Base-by-base conservation (phyloP, 73 alveolate species). In the Symbiodinium natans region DNA sequence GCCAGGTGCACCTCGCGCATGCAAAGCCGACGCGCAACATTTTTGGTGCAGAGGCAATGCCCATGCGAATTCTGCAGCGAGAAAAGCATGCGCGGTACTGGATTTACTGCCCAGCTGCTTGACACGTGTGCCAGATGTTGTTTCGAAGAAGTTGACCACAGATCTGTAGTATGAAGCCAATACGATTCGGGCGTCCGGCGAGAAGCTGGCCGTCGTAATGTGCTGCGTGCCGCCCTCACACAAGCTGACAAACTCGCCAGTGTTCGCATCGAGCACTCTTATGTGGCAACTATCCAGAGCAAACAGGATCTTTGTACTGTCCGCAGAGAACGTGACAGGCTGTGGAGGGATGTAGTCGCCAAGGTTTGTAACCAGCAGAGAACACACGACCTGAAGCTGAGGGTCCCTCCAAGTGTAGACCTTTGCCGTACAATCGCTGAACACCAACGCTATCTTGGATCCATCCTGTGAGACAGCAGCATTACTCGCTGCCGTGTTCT, bases 271-370 rank as follows among this genome's bases (percentile, higher is more conserved):
- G 41, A 90, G 41, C 59, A 90, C 54, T 75, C 36, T 90, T 33
- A 90, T 89, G 23, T 90, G 54, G 77, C 97, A 90, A 33, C 80
- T 71, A 43, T 90, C 97, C 77, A 90, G 31, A 74, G 89, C 87
- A 41, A 90, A 31, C 86, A 90, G 25, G 48, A 90, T 40, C 48
- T 29, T 23, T 13, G 43, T n/a, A 4, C 84, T 43, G 8, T 74
- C 84, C 17, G 25, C 84, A 33, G 84, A 80, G 75, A 83, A 63
- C 40, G 59, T 41, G 36, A 90, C 97, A 13, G 97, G 97, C 38
- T 71, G 80, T 4, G 97, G 97, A 17, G 97, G 48, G 97, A 90
- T 90, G 97, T 90, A 90, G 52, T 31, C 39, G 15, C 97, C 97
- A 84, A 90, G 52, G 23, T 41, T 54, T 5, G 38, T 19, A 31